phyloP scores from a whole-genome alignment of 2,329 filamentous ascomycete genomes.

The Talaromyces sp. region DNA sequence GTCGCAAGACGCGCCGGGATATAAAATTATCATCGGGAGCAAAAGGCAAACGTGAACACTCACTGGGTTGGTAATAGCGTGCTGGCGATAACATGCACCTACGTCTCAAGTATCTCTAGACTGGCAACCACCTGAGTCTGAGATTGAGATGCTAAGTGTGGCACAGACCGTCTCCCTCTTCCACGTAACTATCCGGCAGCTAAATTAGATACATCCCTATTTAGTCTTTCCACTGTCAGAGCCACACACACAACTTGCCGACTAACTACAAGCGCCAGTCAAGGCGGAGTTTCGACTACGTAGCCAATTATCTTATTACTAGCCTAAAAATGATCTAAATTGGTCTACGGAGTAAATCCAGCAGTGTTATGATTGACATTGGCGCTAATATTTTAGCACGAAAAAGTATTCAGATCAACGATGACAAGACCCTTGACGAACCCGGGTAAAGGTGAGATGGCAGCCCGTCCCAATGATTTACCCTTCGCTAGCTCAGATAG shows the following conservation, averaged over 20 bases:
- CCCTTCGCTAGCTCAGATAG: background rate
- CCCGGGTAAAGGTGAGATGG: background rate
- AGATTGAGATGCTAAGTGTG: background rate
- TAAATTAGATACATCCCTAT: background rate
- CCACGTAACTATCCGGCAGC: background rate
- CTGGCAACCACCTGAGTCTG: background rate
- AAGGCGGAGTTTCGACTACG: background rate
- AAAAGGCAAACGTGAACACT: background rate
- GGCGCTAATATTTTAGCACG: background rate
- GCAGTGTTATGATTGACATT: constrained; percentile 3
- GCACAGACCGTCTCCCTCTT: background rate
- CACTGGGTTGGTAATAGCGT: background rate
- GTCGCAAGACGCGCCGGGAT: background rate
- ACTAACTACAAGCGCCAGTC: background rate
- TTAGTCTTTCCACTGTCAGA: background rate
- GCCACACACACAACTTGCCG: background rate
- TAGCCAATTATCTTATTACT: background rate
- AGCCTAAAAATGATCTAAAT: too few species aligned
- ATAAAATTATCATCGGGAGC: background rate
- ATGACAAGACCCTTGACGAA: constrained; percentile 1
- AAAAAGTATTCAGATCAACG: background rate
- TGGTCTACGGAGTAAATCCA: background rate
- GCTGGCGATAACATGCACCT: background rate
- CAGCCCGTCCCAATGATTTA: background rate
- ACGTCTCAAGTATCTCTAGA: background rate